Base-by-base conservation (phyloP, 139 green algal genomes). In the Dunaliella primolecta region DNA sequence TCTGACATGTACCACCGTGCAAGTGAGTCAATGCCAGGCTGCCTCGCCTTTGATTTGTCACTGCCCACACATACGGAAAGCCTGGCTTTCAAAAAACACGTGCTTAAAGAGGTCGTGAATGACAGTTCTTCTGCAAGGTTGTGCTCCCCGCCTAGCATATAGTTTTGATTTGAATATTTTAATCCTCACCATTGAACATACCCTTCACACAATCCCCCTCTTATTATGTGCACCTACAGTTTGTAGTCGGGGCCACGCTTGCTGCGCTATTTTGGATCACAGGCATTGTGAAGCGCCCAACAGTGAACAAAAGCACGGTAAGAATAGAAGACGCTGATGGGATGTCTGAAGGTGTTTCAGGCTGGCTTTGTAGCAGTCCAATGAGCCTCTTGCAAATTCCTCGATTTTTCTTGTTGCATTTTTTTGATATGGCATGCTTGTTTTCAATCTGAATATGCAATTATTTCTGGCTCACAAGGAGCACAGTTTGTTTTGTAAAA, bases 1-100 rank as follows among this genome's bases (percentile, higher is more conserved):
- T 1, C 35, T 99, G 31, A 98, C 96, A 1, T 92, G 89, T 81
- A 99, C 97, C 3, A 92, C 92, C n/a, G 80, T 97, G 2, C 95
- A 97, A 90, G 91, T 94, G 55, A 77, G 78, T 35, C 25, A 3
- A 32, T 33, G 75, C 75, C 29, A 20, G 20, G 74, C 31, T 25
- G 31, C 21, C 7, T 27, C 20, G 74, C 24, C 25, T 79, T 7
- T 79, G 31, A n/a, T 38, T 2, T 32, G 71, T 21, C 27, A 32
- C 21, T 32, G 25, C 21, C 11, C 11, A 3, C n/a, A n/a, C n/a
- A n/a, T n/a, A n/a, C n/a, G n/a, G n/a, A n/a, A n/a, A n/a, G n/a
- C n/a, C n/a, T n/a, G n/a, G n/a, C 71, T 32, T 21, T 15, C 29
- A 7, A 77, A 32, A 77, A 21, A 7, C 11, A 77, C 29, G 11